Percentiles rank a stretch among this genome's conserved stretches.
Evolutionary conservation across 495 filamentous ascomycete genomes (phyloP).

Genomic region (Tuber magnatum): DNA sequence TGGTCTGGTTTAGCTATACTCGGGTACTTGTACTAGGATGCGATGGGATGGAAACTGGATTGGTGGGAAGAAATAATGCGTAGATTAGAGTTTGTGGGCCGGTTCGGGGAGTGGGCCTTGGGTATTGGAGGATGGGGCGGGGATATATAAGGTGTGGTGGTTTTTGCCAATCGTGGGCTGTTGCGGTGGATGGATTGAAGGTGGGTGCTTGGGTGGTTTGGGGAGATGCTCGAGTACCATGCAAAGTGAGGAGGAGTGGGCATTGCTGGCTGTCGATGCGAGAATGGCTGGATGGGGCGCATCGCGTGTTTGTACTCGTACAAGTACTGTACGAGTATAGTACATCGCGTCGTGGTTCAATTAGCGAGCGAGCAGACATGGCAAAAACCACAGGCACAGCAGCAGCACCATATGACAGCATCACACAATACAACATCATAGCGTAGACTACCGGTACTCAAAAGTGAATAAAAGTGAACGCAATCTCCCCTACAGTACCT

Average conservation of each 20-base stretch:
- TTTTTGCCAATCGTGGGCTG: not conserved
- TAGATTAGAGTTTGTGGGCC: not conserved
- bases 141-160: no score
- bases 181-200: not conserved
- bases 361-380: not conserved
- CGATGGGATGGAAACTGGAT: not conserved
- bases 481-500: not conserved
- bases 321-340: not conserved
- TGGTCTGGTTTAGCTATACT: not conserved
- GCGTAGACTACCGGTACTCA: no score
- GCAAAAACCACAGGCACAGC: not conserved
- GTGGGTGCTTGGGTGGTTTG: not conserved
- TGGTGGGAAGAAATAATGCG: not conserved
- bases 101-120: not conserved
- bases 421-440: not conserved
- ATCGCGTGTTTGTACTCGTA: not conserved
- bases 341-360: not conserved
- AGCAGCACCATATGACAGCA: not conserved
- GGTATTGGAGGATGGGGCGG: not conserved
- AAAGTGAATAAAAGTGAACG: not conserved
- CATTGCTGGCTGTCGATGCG: not conserved
- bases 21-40: not conserved
- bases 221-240: no score
- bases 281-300: not conserved
- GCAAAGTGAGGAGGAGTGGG: not conserved